phyloP scores from a whole-genome alignment of 495 filamentous ascomycete species.

The Podospora appendiculata region DNA sequence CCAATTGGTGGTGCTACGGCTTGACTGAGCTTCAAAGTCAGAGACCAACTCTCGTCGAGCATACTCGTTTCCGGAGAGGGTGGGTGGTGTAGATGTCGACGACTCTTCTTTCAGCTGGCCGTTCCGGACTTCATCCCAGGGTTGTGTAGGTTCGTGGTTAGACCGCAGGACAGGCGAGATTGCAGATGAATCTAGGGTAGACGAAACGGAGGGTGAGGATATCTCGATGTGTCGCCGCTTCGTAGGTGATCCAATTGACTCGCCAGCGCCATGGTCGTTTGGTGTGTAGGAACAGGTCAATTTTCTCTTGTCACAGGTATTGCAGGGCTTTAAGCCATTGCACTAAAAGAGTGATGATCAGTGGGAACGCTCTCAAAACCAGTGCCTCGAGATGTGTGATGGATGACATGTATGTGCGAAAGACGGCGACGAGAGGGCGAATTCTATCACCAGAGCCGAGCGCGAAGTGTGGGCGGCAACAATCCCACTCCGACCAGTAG shows the following conservation, averaged over 20 bases:
- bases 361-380: background rate
- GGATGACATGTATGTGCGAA: too few species aligned
- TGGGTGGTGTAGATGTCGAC: conserved; percentile 9
- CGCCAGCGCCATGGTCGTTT: conserved; percentile 23
- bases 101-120: conserved; percentile 9
- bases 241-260: conserved; percentile 32
- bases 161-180: conserved; percentile 7
- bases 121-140: conserved; percentile 18
- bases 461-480: too few species aligned
- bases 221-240: conserved; percentile 38
- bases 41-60: conserved; percentile 11
- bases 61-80: conserved; percentile 11
- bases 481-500: too few species aligned
- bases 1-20: conserved; percentile 37
- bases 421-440: too few species aligned
- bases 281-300: conserved; percentile 45
- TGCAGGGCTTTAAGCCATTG: conserved; percentile 63
- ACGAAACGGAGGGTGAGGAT: conserved; percentile 19
- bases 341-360: conserved; percentile 38
- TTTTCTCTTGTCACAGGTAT: conserved; percentile 54
- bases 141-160: conserved; percentile 7
- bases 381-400: too few species aligned
- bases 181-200: conserved; percentile 11
- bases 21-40: conserved; percentile 46
- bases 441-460: too few species aligned